Evolutionary conservation across 2,329 filamentous ascomycete species (phyloP), one percentile per base, ranked within the genome.

Genomic region (Mycosphaerelloides madeirae): DNA sequence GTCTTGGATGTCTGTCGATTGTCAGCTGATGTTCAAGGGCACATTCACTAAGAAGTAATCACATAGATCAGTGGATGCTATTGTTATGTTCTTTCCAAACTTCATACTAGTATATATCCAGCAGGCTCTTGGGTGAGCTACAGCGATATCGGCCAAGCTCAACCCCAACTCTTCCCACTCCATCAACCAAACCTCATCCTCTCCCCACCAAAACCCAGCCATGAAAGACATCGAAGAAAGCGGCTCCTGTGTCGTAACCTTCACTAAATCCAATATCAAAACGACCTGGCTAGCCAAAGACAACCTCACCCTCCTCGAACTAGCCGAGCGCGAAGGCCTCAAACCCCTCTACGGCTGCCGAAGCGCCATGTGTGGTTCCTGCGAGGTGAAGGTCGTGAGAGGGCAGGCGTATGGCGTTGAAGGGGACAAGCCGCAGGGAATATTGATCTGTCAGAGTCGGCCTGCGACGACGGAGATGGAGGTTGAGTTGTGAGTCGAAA

Each of bases 381-480:
- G 44, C 29, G 44, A 47, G 29, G 34, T 36, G 16, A 28, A 50
- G 47, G 50, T 57, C 15, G 33, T 44, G 14, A 57, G 53, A 35
- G 55, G 53, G 5, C 55, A 55, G 38, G 55, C 55, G 11, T 55
- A 57, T 44, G 55, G 55, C 3, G 50, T 51, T 6, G 55, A 54
- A 25, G 55, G 55, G 1, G 53, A 55, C 41, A 35, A 12, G 20
- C 34, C 14, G 29, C 48, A 55, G 42, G 48, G 50, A 2, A 56
- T 58, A 13, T 54, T 56, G 13, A 58, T 58, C 12, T 58, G 55
- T 43, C 53, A 55, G 38, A 52, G 48, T 38, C 44, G 48, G 31
- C 55, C 55, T n/a, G 55, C 55, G 13, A 56, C 48, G 22, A 41
- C 31, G 32, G 52, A 56, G 33, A 49, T 58, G 31, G 53, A 56